Evolutionary conservation across 1,284 basidiomycete species (phyloP), one percentile per base, ranked within the genome.

Genomic region (Ustilago hordei): DNA sequence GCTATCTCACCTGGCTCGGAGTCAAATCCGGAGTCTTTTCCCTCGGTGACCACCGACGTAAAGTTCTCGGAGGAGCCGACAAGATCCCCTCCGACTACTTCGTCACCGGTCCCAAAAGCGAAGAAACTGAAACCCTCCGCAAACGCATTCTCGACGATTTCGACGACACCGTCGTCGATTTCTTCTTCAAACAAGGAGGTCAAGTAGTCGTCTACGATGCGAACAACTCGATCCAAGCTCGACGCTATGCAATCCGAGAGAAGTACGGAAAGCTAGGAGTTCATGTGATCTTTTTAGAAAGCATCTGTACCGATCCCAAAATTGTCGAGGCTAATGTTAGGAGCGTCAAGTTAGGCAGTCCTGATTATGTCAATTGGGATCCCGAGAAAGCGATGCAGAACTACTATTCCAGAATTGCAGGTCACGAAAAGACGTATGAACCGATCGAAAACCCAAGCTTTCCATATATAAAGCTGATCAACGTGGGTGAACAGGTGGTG

Each of bases 171-270:
- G 95, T 99, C 52, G 92, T 91, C 90, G 91, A 95, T 70, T 97
- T 93, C 87, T 99, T 97, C 88, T 90, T 91, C 75, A 88, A 88
- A 1, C 63, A 75, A n/a, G 87, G 89, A 4, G 95, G 95, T 0
- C 96, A 99, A 86, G 95, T 99, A 17, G 94, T 96, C 38, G 95
- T 99, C 71, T 99, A 98, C 88, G 97, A 99, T 85, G 97, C 97
- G n/a, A 99, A 99, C 77, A 98, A 99, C 83, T 94, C 95, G 1
- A 91, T 91, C 11, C 89, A 89, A 54, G 89, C 89, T 50, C 89
- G 90, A 41, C 89, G 97, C 58, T 90, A 92, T 73, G 88, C 88
- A 17, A 87, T 97, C 41, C 91, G 92, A 3, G 91, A 95, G 86
- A 94, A 91, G 87, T 98, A 97, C 83, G 80, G 79, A 17, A 75